Evolutionary conservation across 106 monocot genomes (phyloP).

Genomic region (Dioscorea zingiberensis): DNA sequence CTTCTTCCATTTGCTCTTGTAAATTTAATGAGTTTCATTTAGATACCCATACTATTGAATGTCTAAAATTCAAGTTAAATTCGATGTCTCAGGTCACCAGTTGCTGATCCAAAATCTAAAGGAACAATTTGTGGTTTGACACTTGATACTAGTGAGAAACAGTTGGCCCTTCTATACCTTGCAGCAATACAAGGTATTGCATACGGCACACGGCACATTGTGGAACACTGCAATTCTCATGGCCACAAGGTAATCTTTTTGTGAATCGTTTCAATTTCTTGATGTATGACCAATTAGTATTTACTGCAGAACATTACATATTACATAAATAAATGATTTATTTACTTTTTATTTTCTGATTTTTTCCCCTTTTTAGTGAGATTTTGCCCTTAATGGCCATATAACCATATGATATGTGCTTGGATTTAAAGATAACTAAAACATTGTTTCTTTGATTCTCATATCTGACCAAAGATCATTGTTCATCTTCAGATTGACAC

Average conservation of each 20-base stretch:
- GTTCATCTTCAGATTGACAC: constrained; percentile 66
- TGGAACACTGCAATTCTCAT: constrained; percentile 92
- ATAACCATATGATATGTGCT: no score
- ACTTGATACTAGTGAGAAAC: constrained; percentile 81
- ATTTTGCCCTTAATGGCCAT: no score
- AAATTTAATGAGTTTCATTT: no score
- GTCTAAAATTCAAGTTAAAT: background rate
- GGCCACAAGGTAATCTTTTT: constrained; percentile 73
- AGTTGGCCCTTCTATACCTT: constrained; percentile 80
- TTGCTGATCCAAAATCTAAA: constrained; percentile 89
- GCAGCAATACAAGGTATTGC: constrained; percentile 91
- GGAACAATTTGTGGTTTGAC: constrained; percentile 84
- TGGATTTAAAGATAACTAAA: no score
- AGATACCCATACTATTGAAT: no score
- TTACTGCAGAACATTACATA: no score
- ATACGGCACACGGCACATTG: constrained; percentile 94
- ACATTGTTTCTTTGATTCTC: no score
- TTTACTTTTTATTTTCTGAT: no score
- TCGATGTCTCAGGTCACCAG: constrained; percentile 52
- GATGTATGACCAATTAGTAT: no score
- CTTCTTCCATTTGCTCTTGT: no score
- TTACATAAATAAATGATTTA: no score
- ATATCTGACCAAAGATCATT: background rate
- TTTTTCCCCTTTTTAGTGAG: no score
- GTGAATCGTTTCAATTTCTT: background rate